Base-by-base conservation (phyloP, 768 basidiomycete genomes). In the Mrakia blollopis region DNA sequence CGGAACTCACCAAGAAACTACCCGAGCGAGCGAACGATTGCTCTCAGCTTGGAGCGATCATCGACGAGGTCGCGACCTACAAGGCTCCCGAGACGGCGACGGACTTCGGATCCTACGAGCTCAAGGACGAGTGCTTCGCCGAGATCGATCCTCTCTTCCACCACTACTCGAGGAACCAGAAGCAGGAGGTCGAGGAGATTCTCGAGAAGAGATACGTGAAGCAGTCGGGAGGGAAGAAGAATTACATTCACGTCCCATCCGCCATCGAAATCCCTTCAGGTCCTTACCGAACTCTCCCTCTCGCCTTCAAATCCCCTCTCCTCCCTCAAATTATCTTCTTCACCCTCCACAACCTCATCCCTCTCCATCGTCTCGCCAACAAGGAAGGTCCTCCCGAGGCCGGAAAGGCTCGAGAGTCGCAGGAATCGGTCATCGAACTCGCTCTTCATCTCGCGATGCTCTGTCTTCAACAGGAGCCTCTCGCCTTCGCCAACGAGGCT, bases 61-160 rank as follows among this genome's bases (percentile, higher is more conserved):
- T 99, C 62, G 84, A 84, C 39, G 88, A 91, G 65, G 91, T 98
- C 18, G 90, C 95, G 13, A 88, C 87, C 78, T 96, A 95, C 87
- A 89, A 88, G 67, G 85, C 90, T 1, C 95, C 96, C 0, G 92
- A 92, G 81, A 79, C 83, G 21, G 88, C 88, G 0, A 86, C 89
- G 2, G 94, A 96, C 80, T 87, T 87, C 0, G 96, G 97, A 0
- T 84, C 89, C n/a, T 98, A 98, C 84, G 90, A 94, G 78, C 88
- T 98, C 73, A 91, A 90, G 82, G 89, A 93, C 65, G 91, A 91
- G 80, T 86, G 86, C 28, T 94, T 89, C 83, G 91, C 90, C 78
- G 92, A 97, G 79, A 91, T 98, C 79, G 92, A 98, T 80, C 94
- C 95, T 0, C 97, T 94, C 85, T 97, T 95, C 85, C 92, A 91